Evolutionary conservation across 2,329 filamentous ascomycete genomes (phyloP).

Genomic region (Tricladium varicosporioides): DNA sequence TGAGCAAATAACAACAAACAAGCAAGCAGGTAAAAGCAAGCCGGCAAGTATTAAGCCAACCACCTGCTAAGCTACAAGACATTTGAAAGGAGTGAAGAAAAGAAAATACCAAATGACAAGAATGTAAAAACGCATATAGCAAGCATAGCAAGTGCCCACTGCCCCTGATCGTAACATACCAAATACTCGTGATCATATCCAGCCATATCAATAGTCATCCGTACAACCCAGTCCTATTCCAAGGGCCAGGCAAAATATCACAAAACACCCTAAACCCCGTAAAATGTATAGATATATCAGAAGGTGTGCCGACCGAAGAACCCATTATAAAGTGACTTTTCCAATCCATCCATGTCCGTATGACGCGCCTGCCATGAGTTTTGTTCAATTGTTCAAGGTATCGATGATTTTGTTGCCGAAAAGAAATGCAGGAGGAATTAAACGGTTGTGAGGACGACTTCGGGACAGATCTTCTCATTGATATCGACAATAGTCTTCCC

Average conservation of each 20-base stretch:
- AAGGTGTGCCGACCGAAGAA: constrained; percentile 19
- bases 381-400: constrained; percentile 7
- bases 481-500: constrained; percentile 19
- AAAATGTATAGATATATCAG: constrained; percentile 15
- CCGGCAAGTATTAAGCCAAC: neutral
- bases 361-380: constrained; percentile 22
- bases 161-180: constrained; percentile 7
- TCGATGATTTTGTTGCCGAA: constrained; percentile 13
- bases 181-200: constrained; percentile 16
- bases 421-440: constrained; percentile 16
- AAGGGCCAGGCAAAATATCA: neutral
- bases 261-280: constrained; percentile 7
- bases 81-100: neutral
- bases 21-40: too few relatives aligned
- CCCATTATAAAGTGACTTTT: constrained; percentile 26
- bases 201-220: constrained; percentile 11
- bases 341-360: constrained; percentile 17
- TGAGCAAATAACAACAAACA: too few relatives aligned
- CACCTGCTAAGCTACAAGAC: neutral
- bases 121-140: neutral
- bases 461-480: constrained; percentile 24
- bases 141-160: neutral
- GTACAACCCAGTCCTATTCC: constrained; percentile 10
- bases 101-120: neutral
- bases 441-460: constrained; percentile 29